Evolutionary conservation across 1,284 basidiomycete species (phyloP), one percentile per base, ranked within the genome.

Genomic region (Ustilago cynodontis): DNA sequence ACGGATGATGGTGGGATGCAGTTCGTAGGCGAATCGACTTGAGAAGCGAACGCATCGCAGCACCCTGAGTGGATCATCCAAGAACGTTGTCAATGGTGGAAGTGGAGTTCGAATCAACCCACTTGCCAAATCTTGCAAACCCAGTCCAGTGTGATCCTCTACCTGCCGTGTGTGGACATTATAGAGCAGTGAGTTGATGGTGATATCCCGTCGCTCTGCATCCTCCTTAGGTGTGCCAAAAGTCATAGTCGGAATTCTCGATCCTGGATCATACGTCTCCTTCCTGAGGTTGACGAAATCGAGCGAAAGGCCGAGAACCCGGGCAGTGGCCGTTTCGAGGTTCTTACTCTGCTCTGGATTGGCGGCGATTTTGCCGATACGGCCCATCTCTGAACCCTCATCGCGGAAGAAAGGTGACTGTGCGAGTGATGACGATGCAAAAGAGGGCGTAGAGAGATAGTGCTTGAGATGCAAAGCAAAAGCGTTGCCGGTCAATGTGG

Each of bases 271-370:
- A 86, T 99, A 99, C n/a, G 84, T 82, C 77, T 93, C 94, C 86
- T 98, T 97, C 65, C 97, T 88, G 53, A 99, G 88, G 83, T 98
- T 98, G 13, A 99, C 97, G 81, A 98, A 92, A 86, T 99, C 97
- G 59, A 99, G 88, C 66, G 95, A 93, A 52, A 94, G 88, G 2
- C 91, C 95, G 55, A 94, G 88, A 28, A 99, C 88, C 33, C 90
- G 91, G 33, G 94, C 93, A n/a, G 92, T 93, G 0, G 95, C 96
- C 0, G 97, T 98, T 87, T 99, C 96, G 37, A 99, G 89, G 87
- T 98, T 97, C 86, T 99, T 99, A 62, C 94, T 96, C 87, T 99
- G 97, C 53, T 96, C 94, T 0, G 97, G 96, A 82, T 99, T 98
- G 71, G 92, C 92, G 59, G 93, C 94, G 66, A 99, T 95, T 82